phyloP scores from a whole-genome alignment of 23 red algal genomes.

The Gracilariopsis chorda region DNA sequence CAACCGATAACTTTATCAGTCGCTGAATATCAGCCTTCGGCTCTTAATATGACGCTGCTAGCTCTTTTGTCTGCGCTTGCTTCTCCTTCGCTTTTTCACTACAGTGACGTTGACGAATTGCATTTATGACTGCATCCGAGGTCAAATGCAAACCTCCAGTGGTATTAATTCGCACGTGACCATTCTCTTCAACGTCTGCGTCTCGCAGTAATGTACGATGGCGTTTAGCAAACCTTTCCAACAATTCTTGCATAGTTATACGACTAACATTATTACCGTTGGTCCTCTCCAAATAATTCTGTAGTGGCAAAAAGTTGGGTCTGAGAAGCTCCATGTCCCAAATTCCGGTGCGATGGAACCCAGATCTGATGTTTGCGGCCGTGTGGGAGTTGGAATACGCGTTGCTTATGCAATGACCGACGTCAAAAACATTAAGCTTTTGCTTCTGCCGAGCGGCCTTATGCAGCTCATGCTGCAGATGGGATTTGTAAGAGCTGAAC shows the following conservation, averaged over 20 bases:
- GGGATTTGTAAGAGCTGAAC: not conserved
- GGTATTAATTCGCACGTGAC: not conserved
- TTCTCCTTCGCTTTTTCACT: not conserved
- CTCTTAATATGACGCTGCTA: too few relatives aligned
- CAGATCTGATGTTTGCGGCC: not conserved
- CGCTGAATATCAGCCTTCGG: not conserved
- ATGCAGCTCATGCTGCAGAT: not conserved
- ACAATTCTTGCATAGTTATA: not conserved
- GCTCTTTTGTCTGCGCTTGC: too few relatives aligned
- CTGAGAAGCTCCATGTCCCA: not conserved
- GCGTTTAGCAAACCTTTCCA: not conserved
- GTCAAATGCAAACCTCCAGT: constrained; percentile 1
- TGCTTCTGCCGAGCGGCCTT: not conserved
- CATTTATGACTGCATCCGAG: not conserved
- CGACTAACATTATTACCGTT: not conserved
- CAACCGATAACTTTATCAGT: not conserved
- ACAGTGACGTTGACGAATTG: not conserved
- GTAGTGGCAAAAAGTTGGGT: not conserved
- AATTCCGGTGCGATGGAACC: not conserved
- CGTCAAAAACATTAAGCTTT: constrained; percentile 12
- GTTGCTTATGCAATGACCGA: not conserved
- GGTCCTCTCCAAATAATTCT: not conserved
- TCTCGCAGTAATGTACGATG: not conserved
- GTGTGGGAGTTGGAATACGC: not conserved
- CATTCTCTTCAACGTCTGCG: not conserved